Percentiles rank a stretch among this genome's conserved stretches.
Evolutionary conservation across 192 early-diverging fungal genomes (phyloP).

Genomic region (Endogone sp.): DNA sequence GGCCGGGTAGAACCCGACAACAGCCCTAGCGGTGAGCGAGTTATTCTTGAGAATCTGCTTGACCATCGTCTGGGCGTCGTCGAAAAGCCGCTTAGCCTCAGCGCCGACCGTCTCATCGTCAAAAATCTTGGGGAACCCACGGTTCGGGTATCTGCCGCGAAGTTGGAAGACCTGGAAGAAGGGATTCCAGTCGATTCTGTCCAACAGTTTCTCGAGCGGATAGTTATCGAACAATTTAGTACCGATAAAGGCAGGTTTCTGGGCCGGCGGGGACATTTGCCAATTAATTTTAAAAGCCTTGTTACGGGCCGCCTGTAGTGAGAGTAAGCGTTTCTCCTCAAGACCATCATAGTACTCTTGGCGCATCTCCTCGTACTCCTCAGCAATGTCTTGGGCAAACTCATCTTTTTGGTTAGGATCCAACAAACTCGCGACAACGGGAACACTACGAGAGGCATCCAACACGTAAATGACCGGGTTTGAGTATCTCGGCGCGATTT

Average conservation of each 20-base stretch:
- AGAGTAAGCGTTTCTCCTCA: slow-evolving; percentile 78
- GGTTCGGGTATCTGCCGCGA: slow-evolving; percentile 93
- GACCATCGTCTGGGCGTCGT: slow-evolving; percentile 82
- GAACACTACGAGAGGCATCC: slow-evolving; percentile 89
- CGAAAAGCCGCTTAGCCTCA: slow-evolving; percentile 86
- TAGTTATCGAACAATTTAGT: slow-evolving; percentile 73
- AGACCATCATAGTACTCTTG: slow-evolving; percentile 92
- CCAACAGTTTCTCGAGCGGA: slow-evolving; percentile 69
- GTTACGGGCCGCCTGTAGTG: slow-evolving; percentile 65
- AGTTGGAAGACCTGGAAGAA: slow-evolving; percentile 99
- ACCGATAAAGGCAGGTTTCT: slow-evolving; percentile 81
- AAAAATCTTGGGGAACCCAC: slow-evolving; percentile 97
- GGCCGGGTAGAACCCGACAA: slow-evolving; percentile 87
- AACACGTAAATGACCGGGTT: slow-evolving; percentile 80
- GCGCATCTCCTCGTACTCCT: slow-evolving; percentile 93
- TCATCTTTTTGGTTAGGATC: slow-evolving; percentile 78
- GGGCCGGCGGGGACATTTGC: slow-evolving; percentile 56
- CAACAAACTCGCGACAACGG: slow-evolving; percentile 83
- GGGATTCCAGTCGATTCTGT: slow-evolving; percentile 97
- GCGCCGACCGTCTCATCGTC: slow-evolving; percentile 89
- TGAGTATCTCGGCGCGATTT: slow-evolving; percentile 88
- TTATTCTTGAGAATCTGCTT: slow-evolving; percentile 75
- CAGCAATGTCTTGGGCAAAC: slow-evolving; percentile 81
- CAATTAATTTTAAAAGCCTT: slow-evolving; percentile 69
- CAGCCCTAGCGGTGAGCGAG: slow-evolving; percentile 65